Conservation (phyloP, 371 early-diverging fungal genomes). For the Conidiobolus incongruus region DNA sequence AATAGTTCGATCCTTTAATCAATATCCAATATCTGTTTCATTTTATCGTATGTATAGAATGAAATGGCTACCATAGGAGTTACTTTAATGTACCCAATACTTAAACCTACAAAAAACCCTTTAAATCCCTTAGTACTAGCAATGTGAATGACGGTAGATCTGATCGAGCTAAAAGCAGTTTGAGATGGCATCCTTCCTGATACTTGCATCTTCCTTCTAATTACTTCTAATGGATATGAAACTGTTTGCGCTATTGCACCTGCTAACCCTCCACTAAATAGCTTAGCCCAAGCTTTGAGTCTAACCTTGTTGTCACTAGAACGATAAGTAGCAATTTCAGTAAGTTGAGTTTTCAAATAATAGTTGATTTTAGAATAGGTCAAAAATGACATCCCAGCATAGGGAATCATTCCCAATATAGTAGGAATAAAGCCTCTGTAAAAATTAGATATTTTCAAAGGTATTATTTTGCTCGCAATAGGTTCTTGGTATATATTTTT, state of each 20-base stretch:
- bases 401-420: constrained; percentile 85
- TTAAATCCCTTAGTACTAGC: constrained; percentile 34
- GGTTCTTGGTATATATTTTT: constrained; percentile 26
- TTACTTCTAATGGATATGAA: constrained; percentile 78
- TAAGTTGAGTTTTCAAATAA: constrained; percentile 21
- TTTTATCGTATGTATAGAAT: constrained; percentile 60
- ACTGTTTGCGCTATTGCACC: constrained; percentile 67
- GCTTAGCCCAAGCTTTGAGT: constrained; percentile 45
- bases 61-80: constrained; percentile 76
- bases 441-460: constrained; percentile 35
- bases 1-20: constrained; percentile 18
- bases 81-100: constrained; percentile 82
- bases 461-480: constrained; percentile 10
- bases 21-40: constrained; percentile 34
- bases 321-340: constrained; percentile 5
- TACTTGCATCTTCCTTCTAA: constrained; percentile 81
- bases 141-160: constrained; percentile 32
- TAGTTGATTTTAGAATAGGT: constrained; percentile 39
- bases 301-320: constrained; percentile 9
- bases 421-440: constrained; percentile 83
- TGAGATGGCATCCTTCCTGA: constrained; percentile 24
- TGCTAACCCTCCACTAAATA: constrained; percentile 57
- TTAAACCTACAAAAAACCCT: constrained; percentile 82
- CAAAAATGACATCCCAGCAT: constrained; percentile 81
- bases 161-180: too few species aligned